Percentiles rank a stretch among this genome's conserved stretches.
Evolutionary conservation across 2,329 filamentous ascomycete genomes (phyloP).

Genomic region (Scedosporium minutisporum): DNA sequence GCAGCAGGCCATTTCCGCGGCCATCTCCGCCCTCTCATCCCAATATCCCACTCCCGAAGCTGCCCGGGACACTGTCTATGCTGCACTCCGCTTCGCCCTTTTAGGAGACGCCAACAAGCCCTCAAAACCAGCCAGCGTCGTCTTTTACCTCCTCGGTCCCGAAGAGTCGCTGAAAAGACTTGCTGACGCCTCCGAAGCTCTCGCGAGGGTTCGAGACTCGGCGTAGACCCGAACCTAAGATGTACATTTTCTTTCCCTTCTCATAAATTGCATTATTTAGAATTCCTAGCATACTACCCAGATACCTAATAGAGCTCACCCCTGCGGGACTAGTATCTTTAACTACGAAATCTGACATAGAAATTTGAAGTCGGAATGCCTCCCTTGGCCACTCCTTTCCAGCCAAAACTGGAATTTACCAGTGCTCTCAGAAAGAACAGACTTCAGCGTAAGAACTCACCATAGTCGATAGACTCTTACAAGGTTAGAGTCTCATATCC

Average conservation of each 20-base stretch:
- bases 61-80: constrained; percentile 22
- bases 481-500: no score
- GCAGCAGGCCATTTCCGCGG: constrained; percentile 15
- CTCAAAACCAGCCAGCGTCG: constrained; percentile 10
- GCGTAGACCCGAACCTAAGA: neutral
- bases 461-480: no score
- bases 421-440: no score
- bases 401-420: no score
- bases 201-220: neutral
- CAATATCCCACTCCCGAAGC: constrained; percentile 17
- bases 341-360: no score
- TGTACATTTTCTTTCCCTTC: neutral
- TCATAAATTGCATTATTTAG: neutral
- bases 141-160: constrained; percentile 24
- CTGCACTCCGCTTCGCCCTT: constrained; percentile 11
- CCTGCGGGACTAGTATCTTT: no score
- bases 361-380: no score
- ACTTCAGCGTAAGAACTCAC: no score
- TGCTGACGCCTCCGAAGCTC: constrained; percentile 3
- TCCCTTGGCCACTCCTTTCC: no score
- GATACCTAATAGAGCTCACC: no score
- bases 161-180: constrained; percentile 18
- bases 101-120: constrained; percentile 7
- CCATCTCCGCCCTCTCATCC: neutral
- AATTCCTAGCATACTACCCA: neutral